Evolutionary conservation across 257 asterid species (phyloP), one percentile per base, ranked within the genome.

Genomic region (Leonotis leonurus): DNA sequence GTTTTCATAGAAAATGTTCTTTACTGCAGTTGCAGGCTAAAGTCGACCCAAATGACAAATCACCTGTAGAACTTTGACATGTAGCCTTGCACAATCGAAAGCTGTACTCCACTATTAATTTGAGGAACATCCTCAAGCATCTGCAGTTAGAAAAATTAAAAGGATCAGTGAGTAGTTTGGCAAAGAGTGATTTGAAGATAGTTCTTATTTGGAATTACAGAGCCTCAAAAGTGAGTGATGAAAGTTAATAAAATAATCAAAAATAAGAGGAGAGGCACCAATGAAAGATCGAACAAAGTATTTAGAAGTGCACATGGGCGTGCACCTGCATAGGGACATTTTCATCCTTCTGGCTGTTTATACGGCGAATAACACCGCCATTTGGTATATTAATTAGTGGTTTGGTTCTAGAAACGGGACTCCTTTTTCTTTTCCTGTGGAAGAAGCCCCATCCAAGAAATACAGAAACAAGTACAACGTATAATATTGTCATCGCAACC

Each of bases 31-130:
- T 45, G 25, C 52, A 60, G 70, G 30, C 35, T 3, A 59, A 13
- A 60, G 33, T 60, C 13, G 59, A 48, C 51, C 45, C 18, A 70
- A 46, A 43, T 26, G 30, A 41, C 41, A 44, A 72, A 62, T 70
- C 60, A 93, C 99, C 96, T 85, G 87, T 85, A 93, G 73, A 93
- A 89, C 77, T 78, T 93, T 60, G 99, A 84, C 94, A 93, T 85
- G 71, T 85, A 85, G 60, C 99, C 97, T 85, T 93, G 99, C 65
- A 93, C 97, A 29, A 93, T 73, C 20, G 99, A 93, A 65, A 93
- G 97, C 63, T 87, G 97, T 30, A 93, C 87, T 37, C 87, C 96
- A 41, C 80, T 82, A 36, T 83, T 73, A 70, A 89, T 75, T 85
- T 81, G 99, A 43, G 95, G 94, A 70, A 58, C 96, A 73, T 87